A percentile compares a stretch with the other conserved stretches of the same genome.
These are phyloP conservation scores for Favolaschia claudopus DNA, from an alignment of 768 basidiomycete species.

Conservation along the genomic window DNA sequence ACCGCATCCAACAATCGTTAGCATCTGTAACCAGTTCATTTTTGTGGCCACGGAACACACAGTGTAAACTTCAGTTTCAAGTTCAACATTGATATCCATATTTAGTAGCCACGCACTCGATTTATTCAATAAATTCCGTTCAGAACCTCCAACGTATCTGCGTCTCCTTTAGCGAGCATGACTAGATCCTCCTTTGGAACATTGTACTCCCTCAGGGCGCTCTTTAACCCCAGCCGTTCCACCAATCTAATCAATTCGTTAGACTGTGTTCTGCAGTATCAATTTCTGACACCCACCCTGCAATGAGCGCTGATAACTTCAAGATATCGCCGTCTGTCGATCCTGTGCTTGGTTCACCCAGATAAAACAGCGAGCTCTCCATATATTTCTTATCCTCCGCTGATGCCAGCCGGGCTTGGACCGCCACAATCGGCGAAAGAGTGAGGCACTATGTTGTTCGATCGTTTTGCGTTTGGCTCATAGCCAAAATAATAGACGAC, in stretches of 20 bases:
- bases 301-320: constrained; percentile 60
- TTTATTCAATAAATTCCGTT: constrained; percentile 52
- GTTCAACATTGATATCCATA: too few species aligned
- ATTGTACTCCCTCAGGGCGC: constrained; percentile 66
- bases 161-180: constrained; percentile 57
- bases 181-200: constrained; percentile 65
- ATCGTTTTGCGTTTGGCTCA: too few species aligned
- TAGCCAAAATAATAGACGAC: constrained; percentile 29
- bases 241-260: constrained; percentile 60
- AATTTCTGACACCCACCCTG: constrained; percentile 49
- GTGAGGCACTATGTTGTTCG: constrained; percentile 74
- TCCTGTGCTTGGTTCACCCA: constrained; percentile 67
- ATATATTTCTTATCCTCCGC: constrained; percentile 70
- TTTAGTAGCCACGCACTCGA: too few species aligned
- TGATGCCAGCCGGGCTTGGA: constrained; percentile 65
- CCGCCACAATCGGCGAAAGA: constrained; percentile 65
- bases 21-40: too few species aligned
- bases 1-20: too few species aligned
- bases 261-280: not conserved
- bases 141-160: constrained; percentile 57
- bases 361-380: constrained; percentile 63
- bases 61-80: too few species aligned
- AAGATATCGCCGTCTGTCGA: constrained; percentile 69
- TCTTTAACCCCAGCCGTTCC: constrained; percentile 61
- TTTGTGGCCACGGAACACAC: too few species aligned